phyloP scores from a whole-genome alignment of 345 rosid species.

The Syzygium oleosum region DNA sequence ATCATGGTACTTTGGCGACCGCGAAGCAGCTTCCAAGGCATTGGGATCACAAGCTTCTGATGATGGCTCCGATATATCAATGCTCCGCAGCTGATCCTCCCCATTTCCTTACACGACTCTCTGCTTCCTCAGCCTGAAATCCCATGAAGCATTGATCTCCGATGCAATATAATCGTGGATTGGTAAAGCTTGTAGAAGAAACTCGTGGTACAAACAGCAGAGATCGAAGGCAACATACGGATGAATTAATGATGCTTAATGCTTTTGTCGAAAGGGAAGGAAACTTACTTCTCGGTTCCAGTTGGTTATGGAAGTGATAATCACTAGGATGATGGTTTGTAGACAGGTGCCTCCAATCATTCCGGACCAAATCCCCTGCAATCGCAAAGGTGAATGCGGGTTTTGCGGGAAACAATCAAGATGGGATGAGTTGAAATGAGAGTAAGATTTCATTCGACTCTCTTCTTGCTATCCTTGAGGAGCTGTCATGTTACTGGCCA shows the following conservation, averaged over 20 bases:
- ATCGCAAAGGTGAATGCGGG: not conserved
- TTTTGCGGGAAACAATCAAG: not conserved
- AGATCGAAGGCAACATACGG: not conserved
- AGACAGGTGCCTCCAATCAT: conserved; percentile 73
- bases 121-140: conserved; percentile 68
- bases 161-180: not conserved
- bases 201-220: not conserved
- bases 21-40: not conserved
- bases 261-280: not conserved
- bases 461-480: not conserved
- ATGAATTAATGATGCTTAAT: not conserved
- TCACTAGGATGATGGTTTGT: conserved; percentile 56
- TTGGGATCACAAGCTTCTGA: not conserved
- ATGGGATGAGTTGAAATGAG: not conserved
- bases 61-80: not conserved
- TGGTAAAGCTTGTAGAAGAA: not conserved
- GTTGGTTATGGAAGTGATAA: conserved; percentile 55
- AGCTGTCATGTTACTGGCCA: not conserved
- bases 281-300: conserved; percentile 63
- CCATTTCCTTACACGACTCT: conserved; percentile 62
- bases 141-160: no score
- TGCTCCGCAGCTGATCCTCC: conserved; percentile 45
- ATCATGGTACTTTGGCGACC: not conserved
- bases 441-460: not conserved
- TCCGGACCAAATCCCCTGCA: conserved; percentile 94